These are phyloP conservation scores for Lepraria neglecta DNA, from an alignment of 495 filamentous ascomycete species.

Conservation along the genomic window DNA sequence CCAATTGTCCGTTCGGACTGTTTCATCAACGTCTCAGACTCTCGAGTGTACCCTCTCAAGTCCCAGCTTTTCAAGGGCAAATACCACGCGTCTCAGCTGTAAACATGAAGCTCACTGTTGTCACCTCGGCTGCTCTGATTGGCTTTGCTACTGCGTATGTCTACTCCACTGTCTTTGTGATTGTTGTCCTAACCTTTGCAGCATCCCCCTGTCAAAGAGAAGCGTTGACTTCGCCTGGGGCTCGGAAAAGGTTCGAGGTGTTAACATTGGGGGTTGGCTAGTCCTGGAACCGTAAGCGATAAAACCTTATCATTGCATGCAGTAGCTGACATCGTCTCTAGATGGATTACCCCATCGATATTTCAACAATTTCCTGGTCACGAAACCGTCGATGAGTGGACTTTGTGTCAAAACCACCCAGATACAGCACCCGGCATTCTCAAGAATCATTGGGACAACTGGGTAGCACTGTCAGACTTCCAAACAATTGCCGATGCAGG, in stretches of 20 bases:
- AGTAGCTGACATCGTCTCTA: conserved; percentile 6
- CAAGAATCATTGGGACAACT: conserved; percentile 53
- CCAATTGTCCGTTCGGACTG: neutral
- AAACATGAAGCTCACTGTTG: conserved; percentile 1
- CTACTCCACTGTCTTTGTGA: neutral
- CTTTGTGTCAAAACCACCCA: conserved; percentile 46
- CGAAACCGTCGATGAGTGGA: conserved; percentile 55
- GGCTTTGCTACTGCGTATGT: conserved; percentile 1
- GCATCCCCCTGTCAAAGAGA: conserved; percentile 16
- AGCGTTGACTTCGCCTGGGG: conserved; percentile 37
- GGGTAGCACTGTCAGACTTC: conserved; percentile 57
- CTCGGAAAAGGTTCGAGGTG: conserved; percentile 44
- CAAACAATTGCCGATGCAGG: conserved; percentile 40
- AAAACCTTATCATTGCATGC: neutral
- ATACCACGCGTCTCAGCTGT: neutral
- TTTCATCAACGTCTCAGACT: neutral
- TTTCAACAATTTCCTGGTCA: conserved; percentile 34
- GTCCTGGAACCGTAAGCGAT: conserved; percentile 39
- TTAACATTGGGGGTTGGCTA: conserved; percentile 56
- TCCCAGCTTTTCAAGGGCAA: neutral
- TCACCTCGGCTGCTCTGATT: conserved; percentile 1
- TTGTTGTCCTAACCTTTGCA: neutral
- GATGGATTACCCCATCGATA: conserved; percentile 44
- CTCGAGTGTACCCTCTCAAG: neutral
- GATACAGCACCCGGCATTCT: conserved; percentile 43